Evolutionary conservation across 805 yeast species (phyloP).

Genomic region (Saccharomycopsis microspora): DNA sequence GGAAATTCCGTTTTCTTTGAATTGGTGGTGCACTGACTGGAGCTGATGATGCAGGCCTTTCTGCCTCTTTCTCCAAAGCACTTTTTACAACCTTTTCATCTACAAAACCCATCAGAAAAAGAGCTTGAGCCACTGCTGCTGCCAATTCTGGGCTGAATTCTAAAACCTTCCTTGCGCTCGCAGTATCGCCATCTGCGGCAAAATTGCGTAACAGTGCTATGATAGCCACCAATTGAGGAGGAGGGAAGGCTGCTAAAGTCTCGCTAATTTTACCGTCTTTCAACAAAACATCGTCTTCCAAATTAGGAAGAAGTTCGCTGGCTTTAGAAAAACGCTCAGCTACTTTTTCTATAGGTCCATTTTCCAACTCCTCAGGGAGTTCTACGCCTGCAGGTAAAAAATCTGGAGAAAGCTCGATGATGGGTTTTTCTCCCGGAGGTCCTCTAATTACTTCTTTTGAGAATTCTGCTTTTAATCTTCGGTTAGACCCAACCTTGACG

Average conservation of each 20-base stretch:
- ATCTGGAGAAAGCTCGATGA: slow-evolving; percentile 33
- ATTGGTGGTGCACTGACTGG: no score
- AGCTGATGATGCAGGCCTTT: no score
- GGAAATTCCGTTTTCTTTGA: no score
- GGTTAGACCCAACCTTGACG: slow-evolving; percentile 33
- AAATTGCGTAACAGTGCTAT: slow-evolving; percentile 54
- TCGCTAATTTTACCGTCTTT: slow-evolving; percentile 30
- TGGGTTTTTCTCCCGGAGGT: slow-evolving; percentile 29
- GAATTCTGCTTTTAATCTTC: slow-evolving; percentile 42
- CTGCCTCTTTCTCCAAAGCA: no score
- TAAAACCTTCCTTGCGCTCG: slow-evolving; percentile 37
- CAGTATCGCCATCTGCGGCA: slow-evolving; percentile 35
- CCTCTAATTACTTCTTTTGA: slow-evolving; percentile 48
- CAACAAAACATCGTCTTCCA: slow-evolving; percentile 25
- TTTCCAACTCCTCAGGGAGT: slow-evolving; percentile 31
- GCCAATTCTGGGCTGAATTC: slow-evolving; percentile 47
- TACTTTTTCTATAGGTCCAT: slow-evolving; percentile 19
- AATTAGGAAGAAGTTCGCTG: slow-evolving; percentile 39
- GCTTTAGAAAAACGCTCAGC: slow-evolving; percentile 45
- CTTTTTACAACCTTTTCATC: slow-evolving; percentile 45
- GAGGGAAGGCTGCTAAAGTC: slow-evolving; percentile 54
- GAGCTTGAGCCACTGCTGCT: slow-evolving; percentile 59
- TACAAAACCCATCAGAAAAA: slow-evolving; percentile 66
- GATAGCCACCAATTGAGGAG: slow-evolving; percentile 58
- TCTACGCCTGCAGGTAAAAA: slow-evolving; percentile 45